Base-by-base conservation (phyloP, 371 early-diverging fungal species). In the Mucor plumbeus region DNA sequence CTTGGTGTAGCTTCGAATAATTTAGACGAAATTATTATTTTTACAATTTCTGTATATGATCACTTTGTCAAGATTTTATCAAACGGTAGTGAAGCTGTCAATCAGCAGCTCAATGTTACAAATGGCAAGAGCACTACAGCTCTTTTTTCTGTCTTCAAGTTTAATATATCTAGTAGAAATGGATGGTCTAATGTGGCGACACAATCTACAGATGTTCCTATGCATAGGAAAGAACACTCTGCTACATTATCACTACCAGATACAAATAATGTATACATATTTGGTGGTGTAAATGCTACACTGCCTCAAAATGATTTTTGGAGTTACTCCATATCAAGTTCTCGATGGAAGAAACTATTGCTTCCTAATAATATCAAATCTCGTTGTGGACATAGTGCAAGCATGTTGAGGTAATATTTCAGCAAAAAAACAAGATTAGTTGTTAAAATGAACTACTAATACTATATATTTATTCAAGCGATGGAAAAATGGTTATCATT, bases 361-460 rank as follows among this genome's bases (percentile, higher is more conserved):
- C 4, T 33, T 35, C 55, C 61, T 11, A 38, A 33, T n/a, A 39
- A 1, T 5, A 56, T 35, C 7, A 61, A n/a, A 4, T 21, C 47
- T 0, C 15, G 64, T 35, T 57, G 64, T 56, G 68, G 68, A 1
- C 68, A 67, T 67, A 62, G 62, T n/a, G 41, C 63, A 40, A 61
- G 38, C 33, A 67, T 67, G 47, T 5, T 67, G 13, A 47, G 33
- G 68, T 67, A 61, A 56, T 8, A 19, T 19, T 13, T 6, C 6
- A 64, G 17, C 4, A 1, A 34, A 36, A 14, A 1, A 38, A 11
- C 53, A 9, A 4, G 31, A 8, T n/a, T 53, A 21, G 0, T 8
- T 11, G 11, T n/a, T 9, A 0, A 7, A 14, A 17, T 19, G 0
- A n/a, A n/a, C 33, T 31, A n/a, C 8, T 50, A 11, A 19, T 9